Evolutionary conservation across 768 basidiomycete species (phyloP).

Genomic region (Leccinellum rugosiceps): DNA sequence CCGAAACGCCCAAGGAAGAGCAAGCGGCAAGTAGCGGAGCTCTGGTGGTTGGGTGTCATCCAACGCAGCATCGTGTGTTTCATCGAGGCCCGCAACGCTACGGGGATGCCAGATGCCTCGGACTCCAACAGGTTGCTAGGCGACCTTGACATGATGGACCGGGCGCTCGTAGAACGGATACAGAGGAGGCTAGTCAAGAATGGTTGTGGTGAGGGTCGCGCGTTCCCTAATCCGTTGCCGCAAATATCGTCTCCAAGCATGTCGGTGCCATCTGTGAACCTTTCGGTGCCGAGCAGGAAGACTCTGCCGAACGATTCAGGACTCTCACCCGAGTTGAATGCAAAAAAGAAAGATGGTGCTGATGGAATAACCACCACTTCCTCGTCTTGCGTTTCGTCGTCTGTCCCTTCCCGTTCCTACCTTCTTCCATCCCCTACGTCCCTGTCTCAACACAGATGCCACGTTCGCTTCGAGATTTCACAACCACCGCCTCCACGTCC

Average conservation of each 20-base stretch:
- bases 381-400: background rate
- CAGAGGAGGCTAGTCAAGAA: constrained; percentile 30
- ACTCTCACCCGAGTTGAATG: background rate
- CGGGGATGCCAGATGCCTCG: background rate
- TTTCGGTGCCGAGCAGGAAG: constrained; percentile 12
- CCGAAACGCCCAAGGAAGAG: constrained; percentile 33
- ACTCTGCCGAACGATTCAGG: background rate
- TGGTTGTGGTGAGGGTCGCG: constrained; percentile 29
- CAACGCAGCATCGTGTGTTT: constrained; percentile 33
- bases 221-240: constrained; percentile 16
- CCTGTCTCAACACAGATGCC: constrained; percentile 11
- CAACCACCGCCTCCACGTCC: background rate
- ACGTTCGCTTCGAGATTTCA: constrained; percentile 24
- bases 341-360: background rate
- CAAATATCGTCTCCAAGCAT: constrained; percentile 24
- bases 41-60: constrained; percentile 36
- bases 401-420: constrained; percentile 3
- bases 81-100: constrained; percentile 17
- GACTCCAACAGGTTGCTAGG: background rate
- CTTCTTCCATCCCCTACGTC: background rate
- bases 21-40: constrained; percentile 31
- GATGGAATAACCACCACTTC: background rate
- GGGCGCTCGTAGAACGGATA: constrained; percentile 31
- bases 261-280: constrained; percentile 20
- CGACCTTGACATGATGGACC: constrained; percentile 31